phyloP scores from a whole-genome alignment of 768 basidiomycete species.

The Mycena chlorophos region DNA sequence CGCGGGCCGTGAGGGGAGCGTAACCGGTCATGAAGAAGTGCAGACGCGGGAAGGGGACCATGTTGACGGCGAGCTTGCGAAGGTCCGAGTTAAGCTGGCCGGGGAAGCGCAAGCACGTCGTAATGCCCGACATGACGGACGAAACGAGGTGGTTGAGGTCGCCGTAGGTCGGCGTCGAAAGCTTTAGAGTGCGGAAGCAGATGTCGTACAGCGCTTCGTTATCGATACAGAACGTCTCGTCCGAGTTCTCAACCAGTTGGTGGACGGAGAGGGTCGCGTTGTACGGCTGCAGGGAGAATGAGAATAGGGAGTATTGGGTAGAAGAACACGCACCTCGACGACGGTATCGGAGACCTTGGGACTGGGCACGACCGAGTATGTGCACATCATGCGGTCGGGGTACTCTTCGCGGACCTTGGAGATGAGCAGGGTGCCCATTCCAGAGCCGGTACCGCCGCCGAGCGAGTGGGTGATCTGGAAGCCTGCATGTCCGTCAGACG shows the following conservation, averaged over 20 bases:
- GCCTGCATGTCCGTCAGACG: constrained; percentile 48
- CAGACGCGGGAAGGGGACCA: constrained; percentile 99
- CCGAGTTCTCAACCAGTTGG: constrained; percentile 98
- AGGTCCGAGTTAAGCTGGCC: constrained; percentile 99
- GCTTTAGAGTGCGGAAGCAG: constrained; percentile 97
- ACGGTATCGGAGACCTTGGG: constrained; percentile 99
- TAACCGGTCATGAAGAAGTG: constrained; percentile 99
- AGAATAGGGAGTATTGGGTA: not conserved
- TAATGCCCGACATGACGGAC: constrained; percentile 97
- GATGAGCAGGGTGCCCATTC: constrained; percentile 99
- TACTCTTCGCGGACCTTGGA: constrained; percentile 99
- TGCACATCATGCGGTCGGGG: constrained; percentile 99
- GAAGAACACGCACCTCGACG: constrained; percentile 69
- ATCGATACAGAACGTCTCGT: constrained; percentile 99
- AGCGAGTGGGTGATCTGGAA: constrained; percentile 99
- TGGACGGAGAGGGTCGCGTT: constrained; percentile 98
- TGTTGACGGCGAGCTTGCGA: constrained; percentile 97
- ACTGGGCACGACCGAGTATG: constrained; percentile 97
- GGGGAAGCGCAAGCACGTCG: constrained; percentile 90
- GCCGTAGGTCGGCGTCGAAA: constrained; percentile 92
- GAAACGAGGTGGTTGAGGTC: constrained; percentile 98
- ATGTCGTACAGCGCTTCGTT: constrained; percentile 99
- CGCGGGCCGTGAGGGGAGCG: constrained; percentile 91
- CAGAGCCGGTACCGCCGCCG: constrained; percentile 98
- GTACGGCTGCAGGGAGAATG: constrained; percentile 66